Conservation (phyloP, 495 filamentous ascomycete genomes). For the Tuber magnatum region DNA sequence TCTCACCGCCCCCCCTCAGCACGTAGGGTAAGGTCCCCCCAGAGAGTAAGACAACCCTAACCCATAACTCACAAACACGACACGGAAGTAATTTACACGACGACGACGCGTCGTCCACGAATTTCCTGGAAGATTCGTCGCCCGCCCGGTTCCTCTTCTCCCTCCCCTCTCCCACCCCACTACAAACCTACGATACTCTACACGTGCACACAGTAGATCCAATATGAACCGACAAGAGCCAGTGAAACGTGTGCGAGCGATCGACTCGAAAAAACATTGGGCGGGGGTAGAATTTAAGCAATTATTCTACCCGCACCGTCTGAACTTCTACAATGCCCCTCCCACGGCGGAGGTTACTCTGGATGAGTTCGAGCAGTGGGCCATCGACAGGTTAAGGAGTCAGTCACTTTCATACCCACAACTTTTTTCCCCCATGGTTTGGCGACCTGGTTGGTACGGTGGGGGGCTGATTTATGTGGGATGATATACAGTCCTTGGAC, state of each 20-base stretch:
- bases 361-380: conserved; percentile 98
- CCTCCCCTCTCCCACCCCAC: not conserved
- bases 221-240: conserved; percentile 26
- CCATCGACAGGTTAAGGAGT: conserved; percentile 85
- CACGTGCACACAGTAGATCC: not conserved
- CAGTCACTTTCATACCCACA: conserved; percentile 21
- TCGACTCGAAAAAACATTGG: conserved; percentile 65
- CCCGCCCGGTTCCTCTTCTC: not conserved
- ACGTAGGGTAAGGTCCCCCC: not conserved
- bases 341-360: conserved; percentile 92
- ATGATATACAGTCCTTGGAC: conserved; percentile 66
- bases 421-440: not conserved
- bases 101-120: not conserved
- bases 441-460: not conserved
- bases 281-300: conserved; percentile 62
- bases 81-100: not conserved
- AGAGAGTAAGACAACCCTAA: not conserved
- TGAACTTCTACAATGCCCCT: conserved; percentile 85
- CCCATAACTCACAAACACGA: not conserved
- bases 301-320: conserved; percentile 68
- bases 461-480: conserved; percentile 14
- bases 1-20: not conserved
- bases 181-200: not conserved
- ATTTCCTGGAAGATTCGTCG: not conserved
- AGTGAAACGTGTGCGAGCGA: conserved; percentile 17